Evolutionary conservation across 148 eudicot species (phyloP).

Genomic region (Bassia scoparia): DNA sequence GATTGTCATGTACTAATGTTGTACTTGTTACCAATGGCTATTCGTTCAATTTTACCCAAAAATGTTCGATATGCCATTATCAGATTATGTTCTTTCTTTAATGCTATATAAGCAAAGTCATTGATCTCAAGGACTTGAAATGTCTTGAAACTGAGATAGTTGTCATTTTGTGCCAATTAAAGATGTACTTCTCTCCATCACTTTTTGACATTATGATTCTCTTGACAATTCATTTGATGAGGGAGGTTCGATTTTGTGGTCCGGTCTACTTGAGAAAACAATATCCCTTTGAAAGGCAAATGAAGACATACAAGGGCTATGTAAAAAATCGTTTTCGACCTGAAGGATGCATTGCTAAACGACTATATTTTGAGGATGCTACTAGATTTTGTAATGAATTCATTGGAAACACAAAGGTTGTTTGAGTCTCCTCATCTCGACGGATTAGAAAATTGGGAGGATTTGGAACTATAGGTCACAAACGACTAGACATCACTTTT

Average conservation of each 20-base stretch:
- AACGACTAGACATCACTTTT: too few species aligned
- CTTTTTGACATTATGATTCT: constrained; percentile 17
- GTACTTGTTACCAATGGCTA: background rate
- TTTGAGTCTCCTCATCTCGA: background rate
- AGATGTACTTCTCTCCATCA: constrained; percentile 17
- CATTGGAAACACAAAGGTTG: background rate
- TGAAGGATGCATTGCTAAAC: background rate
- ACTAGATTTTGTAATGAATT: too few species aligned
- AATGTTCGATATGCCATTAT: background rate
- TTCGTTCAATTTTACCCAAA: constrained; percentile 14
- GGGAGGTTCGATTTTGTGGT: background rate
- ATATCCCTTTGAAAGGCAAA: background rate
- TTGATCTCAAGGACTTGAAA: constrained; percentile 9
- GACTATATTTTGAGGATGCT: background rate
- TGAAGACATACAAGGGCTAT: background rate
- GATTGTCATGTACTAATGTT: background rate
- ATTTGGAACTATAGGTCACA: too few species aligned
- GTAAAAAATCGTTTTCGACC: background rate
- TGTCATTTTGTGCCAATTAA: constrained; percentile 10
- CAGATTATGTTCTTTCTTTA: background rate
- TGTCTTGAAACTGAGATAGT: background rate
- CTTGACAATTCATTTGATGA: constrained; percentile 7
- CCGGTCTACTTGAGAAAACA: background rate
- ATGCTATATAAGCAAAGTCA: background rate
- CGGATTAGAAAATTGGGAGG: background rate